phyloP scores from a whole-genome alignment of 2,329 filamentous ascomycete species.

The Sphaerulina populicola region DNA sequence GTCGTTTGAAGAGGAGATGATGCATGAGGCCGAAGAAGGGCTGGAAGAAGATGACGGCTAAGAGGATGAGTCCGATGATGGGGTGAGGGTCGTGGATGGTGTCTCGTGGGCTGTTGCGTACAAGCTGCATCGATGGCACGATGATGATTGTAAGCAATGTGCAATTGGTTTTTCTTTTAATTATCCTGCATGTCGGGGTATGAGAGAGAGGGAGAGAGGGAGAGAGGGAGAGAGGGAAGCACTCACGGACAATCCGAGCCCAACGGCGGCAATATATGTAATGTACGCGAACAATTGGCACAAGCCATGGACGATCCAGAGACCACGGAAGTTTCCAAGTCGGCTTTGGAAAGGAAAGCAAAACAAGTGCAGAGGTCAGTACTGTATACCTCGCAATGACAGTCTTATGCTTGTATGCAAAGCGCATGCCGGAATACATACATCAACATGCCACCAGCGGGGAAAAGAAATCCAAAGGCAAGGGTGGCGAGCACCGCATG shows the following conservation, averaged over 20 bases:
- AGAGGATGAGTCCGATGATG: slow-evolving; percentile 47
- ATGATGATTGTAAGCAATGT: not conserved
- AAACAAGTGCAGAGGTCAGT: too few species aligned
- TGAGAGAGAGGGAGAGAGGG: too few species aligned
- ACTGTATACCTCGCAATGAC: too few species aligned
- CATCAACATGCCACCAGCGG: slow-evolving; percentile 40
- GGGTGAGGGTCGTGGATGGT: slow-evolving; percentile 39
- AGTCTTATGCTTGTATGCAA: too few species aligned
- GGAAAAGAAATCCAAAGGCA: slow-evolving; percentile 43
- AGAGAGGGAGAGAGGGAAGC: too few species aligned
- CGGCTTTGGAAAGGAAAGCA: slow-evolving; percentile 19
- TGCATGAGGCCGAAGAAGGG: slow-evolving; percentile 47
- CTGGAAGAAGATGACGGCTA: slow-evolving; percentile 48
- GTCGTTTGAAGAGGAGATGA: slow-evolving; percentile 46
- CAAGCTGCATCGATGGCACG: not conserved
- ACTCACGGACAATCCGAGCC: slow-evolving; percentile 41
- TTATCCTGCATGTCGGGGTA: too few species aligned
- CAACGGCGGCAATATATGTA: slow-evolving; percentile 45
- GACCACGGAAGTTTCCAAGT: slow-evolving; percentile 38
- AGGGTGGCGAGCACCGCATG: slow-evolving; percentile 41
- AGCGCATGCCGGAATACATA: not conserved
- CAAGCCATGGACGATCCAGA: slow-evolving; percentile 40
- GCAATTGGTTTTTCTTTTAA: too few species aligned
- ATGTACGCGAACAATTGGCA: slow-evolving; percentile 45
- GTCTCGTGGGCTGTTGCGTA: slow-evolving; percentile 21